A percentile compares a stretch with the other conserved stretches of the same genome.
Conservation (phyloP, 2,329 filamentous ascomycete genomes). For the Fusarium stilboides region DNA sequence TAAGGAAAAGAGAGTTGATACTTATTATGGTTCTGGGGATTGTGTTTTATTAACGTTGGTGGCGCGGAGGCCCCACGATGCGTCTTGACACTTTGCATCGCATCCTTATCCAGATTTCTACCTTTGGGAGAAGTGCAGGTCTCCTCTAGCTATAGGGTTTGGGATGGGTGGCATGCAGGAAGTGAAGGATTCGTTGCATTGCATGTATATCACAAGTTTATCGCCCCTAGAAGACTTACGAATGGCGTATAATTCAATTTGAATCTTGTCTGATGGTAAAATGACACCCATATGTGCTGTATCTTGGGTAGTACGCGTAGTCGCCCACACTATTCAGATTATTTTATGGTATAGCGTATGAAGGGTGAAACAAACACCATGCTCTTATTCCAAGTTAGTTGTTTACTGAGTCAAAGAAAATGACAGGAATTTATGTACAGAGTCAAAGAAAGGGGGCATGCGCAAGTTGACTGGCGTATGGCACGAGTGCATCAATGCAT, state of each 20-base stretch:
- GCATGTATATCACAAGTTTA: conserved; percentile 38
- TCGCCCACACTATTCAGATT: too few species aligned
- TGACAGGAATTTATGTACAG: background rate
- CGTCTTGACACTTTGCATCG: conserved; percentile 18
- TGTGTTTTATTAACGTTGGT: conserved; percentile 29
- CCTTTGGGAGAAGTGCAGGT: conserved; percentile 55
- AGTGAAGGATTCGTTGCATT: conserved; percentile 32
- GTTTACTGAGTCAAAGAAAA: background rate
- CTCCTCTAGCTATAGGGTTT: conserved; percentile 41
- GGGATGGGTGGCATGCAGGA: conserved; percentile 21
- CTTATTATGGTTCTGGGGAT: conserved; percentile 23
- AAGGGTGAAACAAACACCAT: too few species aligned
- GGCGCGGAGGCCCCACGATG: conserved; percentile 24
- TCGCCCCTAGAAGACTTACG: conserved; percentile 25
- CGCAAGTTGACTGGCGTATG: conserved; percentile 33
- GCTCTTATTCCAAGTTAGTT: too few species aligned
- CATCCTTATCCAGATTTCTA: conserved; percentile 12
- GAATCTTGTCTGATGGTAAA: background rate
- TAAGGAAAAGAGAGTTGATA: conserved; percentile 20
- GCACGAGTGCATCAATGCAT: conserved; percentile 53
- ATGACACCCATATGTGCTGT: too few species aligned
- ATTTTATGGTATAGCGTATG: too few species aligned
- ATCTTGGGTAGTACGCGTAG: background rate
- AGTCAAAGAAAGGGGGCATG: conserved; percentile 14
- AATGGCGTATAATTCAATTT: conserved; percentile 4